Percentiles rank a stretch among this genome's conserved stretches.
Evolutionary conservation across 306 rosid species (phyloP).

Genomic region (Hylodesmum podocarpum): DNA sequence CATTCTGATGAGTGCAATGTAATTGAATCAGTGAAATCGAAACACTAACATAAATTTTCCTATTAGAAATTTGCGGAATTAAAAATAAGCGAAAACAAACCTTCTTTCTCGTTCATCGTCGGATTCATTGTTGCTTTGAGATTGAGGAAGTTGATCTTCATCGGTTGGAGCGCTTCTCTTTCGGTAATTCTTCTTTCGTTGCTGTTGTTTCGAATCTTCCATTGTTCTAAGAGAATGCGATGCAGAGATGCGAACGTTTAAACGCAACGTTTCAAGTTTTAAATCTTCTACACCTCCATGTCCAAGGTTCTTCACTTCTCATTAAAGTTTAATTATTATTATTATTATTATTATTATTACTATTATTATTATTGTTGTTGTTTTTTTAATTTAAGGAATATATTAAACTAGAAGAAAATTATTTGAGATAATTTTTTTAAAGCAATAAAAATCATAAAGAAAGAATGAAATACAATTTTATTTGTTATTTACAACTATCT

Average conservation of each 20-base stretch:
- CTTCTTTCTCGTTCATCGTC: constrained; percentile 76
- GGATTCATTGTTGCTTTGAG: constrained; percentile 35
- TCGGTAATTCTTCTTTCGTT: constrained; percentile 61
- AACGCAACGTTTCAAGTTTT: neutral
- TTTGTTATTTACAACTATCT: too few species aligned
- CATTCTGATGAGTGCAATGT: constrained; percentile 45
- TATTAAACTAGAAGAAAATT: too few species aligned
- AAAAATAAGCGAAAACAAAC: constrained; percentile 24
- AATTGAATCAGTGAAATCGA: neutral
- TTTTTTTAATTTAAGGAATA: too few species aligned
- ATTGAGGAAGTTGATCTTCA: constrained; percentile 16
- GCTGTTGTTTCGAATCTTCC: constrained; percentile 40
- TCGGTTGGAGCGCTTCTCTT: constrained; percentile 50
- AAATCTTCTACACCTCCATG: too few species aligned
- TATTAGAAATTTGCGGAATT: neutral
- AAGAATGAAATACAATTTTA: too few species aligned
- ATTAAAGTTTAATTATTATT: too few species aligned
- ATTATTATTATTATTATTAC: too few species aligned
- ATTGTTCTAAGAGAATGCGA: constrained; percentile 1
- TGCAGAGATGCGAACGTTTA: neutral
- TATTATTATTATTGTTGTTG: too few species aligned
- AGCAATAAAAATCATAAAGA: too few species aligned
- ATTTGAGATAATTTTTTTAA: too few species aligned
- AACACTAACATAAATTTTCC: constrained; percentile 6
- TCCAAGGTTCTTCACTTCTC: too few species aligned